These are phyloP conservation scores for Trichophyton mentagrophytes DNA, from an alignment of 2,329 filamentous ascomycete genomes.

Conservation along the genomic window DNA sequence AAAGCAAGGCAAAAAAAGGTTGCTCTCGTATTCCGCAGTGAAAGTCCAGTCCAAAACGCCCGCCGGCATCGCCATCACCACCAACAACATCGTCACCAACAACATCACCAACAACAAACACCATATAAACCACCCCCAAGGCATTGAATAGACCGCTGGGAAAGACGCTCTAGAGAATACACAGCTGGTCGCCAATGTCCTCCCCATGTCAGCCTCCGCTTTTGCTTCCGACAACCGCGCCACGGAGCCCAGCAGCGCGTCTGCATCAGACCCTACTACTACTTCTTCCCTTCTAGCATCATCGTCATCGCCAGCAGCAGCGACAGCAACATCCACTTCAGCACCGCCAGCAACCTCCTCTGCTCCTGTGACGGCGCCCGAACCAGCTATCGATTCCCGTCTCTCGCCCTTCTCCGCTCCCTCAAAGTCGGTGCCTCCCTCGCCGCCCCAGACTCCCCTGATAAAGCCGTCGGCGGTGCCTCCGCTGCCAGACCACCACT, in stretches of 20 bases:
- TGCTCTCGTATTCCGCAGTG: no score
- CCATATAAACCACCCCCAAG: neutral
- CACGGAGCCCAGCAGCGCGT: constrained; percentile 15
- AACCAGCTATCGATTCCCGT: constrained; percentile 15
- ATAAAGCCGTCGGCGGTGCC: constrained; percentile 20
- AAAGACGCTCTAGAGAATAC: neutral
- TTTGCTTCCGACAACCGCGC: constrained; percentile 31
- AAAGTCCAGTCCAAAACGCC: neutral
- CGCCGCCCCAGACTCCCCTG: constrained; percentile 24
- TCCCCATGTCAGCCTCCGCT: constrained; percentile 39
- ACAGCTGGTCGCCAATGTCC: constrained; percentile 34
- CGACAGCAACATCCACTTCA: neutral
- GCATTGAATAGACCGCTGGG: neutral
- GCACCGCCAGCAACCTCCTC: neutral
- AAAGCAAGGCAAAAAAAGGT: no score
- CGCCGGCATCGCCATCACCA: neutral
- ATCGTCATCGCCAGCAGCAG: neutral
- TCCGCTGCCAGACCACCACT: neutral
- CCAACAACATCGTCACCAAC: neutral
- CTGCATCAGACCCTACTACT: neutral
- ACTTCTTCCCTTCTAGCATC: no score
- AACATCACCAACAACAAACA: neutral
- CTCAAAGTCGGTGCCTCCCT: constrained; percentile 20
- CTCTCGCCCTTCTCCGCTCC: constrained; percentile 24
- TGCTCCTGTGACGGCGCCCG: neutral